These are phyloP conservation scores for Pilasporangium apinafurcum DNA, from an alignment of 352 stramenopile genomes.

Conservation along the genomic window DNA sequence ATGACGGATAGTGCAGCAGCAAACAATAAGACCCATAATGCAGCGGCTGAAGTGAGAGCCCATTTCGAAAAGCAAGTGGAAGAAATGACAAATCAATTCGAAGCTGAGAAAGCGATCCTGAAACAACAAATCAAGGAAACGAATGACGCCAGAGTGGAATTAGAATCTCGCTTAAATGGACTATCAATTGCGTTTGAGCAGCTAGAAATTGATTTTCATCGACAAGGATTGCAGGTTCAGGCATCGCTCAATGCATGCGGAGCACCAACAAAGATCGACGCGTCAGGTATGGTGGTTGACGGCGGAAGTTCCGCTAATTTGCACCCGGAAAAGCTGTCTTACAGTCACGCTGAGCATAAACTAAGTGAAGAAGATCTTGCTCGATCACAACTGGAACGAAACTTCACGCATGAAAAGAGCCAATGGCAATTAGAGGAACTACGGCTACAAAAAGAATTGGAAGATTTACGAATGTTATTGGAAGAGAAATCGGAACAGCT, in stretches of 20 bases:
- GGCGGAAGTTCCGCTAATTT: too few species aligned
- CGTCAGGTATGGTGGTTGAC: too few species aligned
- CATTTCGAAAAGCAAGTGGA: slow-evolving; percentile 8
- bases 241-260: too few species aligned
- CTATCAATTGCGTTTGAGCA: slow-evolving; percentile 44
- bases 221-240: slow-evolving; percentile 9
- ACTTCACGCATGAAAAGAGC: slow-evolving; percentile 16
- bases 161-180: slow-evolving; percentile 37
- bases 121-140: slow-evolving; percentile 19
- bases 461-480: slow-evolving; percentile 11
- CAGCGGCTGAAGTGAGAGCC: neutral
- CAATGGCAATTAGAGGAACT: slow-evolving; percentile 20
- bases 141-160: slow-evolving; percentile 16
- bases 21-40: neutral
- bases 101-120: slow-evolving; percentile 21
- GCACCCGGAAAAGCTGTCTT: too few species aligned
- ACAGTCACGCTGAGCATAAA: too few species aligned
- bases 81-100: slow-evolving; percentile 7
- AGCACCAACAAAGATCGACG: too few species aligned
- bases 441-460: slow-evolving; percentile 8
- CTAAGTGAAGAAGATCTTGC: slow-evolving; percentile 10
- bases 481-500: slow-evolving; percentile 15
- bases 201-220: slow-evolving; percentile 32
- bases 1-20: neutral
- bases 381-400: slow-evolving; percentile 14